phyloP scores from a whole-genome alignment of 2,329 filamentous ascomycete species.

The Hymenoscyphus fraxineus region DNA sequence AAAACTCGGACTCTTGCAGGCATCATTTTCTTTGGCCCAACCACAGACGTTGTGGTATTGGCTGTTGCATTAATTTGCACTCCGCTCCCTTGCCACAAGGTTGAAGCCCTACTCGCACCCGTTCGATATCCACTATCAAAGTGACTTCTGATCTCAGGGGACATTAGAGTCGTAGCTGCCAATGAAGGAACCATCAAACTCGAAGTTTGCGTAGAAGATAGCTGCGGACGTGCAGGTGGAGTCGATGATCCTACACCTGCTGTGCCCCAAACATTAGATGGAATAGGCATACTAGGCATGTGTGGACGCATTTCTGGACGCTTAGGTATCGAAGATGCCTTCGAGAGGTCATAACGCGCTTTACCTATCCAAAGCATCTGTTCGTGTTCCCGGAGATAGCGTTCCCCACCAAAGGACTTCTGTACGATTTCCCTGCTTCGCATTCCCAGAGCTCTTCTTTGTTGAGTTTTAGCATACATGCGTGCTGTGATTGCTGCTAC shows the following conservation, averaged over 20 bases:
- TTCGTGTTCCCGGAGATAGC: conserved; percentile 59
- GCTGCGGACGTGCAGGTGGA: conserved; percentile 5
- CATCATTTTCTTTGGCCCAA: conserved; percentile 14
- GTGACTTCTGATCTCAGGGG: conserved; percentile 14
- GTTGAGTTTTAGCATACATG: conserved; percentile 55
- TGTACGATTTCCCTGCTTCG: conserved; percentile 55
- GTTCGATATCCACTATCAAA: conserved; percentile 16
- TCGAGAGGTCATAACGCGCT: conserved; percentile 10
- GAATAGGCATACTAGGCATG: conserved; percentile 13
- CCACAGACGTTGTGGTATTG: not conserved
- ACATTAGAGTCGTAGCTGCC: conserved; percentile 18
- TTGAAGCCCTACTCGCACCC: conserved; percentile 16
- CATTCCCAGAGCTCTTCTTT: conserved; percentile 55
- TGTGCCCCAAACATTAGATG: conserved; percentile 11
- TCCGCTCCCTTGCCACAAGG: conserved; percentile 7
- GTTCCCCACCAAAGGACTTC: conserved; percentile 55
- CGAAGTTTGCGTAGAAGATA: conserved; percentile 17
- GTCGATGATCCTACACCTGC: conserved; percentile 2
- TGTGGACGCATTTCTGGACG: conserved; percentile 12
- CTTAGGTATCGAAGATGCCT: not conserved
- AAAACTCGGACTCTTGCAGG: conserved; percentile 13
- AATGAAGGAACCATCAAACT: conserved; percentile 17
- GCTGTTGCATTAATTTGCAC: not conserved
- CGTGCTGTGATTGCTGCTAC: conserved; percentile 49
- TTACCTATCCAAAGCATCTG: conserved; percentile 53